phyloP scores from a whole-genome alignment of 306 rosid species.

The Citrullus mucosospermus region DNA sequence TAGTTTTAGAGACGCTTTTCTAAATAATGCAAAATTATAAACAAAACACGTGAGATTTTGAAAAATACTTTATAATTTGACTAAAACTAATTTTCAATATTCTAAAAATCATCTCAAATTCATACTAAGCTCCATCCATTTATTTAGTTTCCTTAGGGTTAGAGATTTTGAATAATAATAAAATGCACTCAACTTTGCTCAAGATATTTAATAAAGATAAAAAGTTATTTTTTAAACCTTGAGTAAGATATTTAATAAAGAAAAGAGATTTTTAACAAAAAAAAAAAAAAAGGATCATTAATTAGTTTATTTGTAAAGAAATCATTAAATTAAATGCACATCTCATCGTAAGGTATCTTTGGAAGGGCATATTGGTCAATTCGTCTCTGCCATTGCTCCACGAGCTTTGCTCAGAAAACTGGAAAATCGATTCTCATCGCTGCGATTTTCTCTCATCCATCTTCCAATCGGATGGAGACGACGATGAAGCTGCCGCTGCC shows the following conservation, averaged over 20 bases:
- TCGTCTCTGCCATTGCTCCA: not conserved
- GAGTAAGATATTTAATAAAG: not conserved
- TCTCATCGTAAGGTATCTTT: conserved; percentile 1
- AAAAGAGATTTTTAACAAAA: not conserved
- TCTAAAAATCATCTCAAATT: too few relatives aligned
- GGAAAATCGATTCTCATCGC: not conserved
- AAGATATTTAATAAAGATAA: too few relatives aligned
- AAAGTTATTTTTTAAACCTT: too few relatives aligned
- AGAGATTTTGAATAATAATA: not conserved
- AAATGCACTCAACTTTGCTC: too few relatives aligned
- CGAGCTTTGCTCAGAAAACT: not conserved
- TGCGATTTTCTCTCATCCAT: not conserved
- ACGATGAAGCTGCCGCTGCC: conserved; percentile 45
- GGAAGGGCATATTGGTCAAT: not conserved
- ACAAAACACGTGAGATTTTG: too few relatives aligned
- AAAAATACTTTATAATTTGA: not conserved
- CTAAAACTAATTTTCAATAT: not conserved
- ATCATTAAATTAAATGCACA: not conserved
- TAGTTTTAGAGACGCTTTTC: too few relatives aligned
- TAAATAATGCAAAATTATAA: too few relatives aligned
- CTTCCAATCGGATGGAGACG: conserved; percentile 7
- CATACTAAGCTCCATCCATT: too few relatives aligned
- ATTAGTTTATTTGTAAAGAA: too few relatives aligned
- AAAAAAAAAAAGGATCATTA: not conserved
- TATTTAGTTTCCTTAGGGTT: too few relatives aligned